These are phyloP conservation scores for Colletotrichum neosansevieriae DNA, from an alignment of 2,329 filamentous ascomycete genomes.

Conservation along the genomic window DNA sequence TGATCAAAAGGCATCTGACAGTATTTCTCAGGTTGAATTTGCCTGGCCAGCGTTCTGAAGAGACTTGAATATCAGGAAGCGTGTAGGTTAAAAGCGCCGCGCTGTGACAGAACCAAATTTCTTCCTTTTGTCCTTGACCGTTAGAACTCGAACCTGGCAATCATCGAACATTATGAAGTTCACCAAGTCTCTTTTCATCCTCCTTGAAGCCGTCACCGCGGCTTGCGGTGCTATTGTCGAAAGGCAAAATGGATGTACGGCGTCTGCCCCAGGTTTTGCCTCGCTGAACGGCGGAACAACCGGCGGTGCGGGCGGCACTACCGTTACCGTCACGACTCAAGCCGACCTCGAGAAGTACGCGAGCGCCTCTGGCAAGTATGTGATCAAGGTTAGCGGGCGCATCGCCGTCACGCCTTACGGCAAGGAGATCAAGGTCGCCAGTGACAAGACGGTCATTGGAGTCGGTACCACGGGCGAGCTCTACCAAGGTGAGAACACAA, in stretches of 20 bases:
- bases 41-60: too few relatives aligned
- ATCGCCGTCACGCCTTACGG: conserved; percentile 44
- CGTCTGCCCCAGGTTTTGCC: conserved; percentile 43
- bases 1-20: too few relatives aligned
- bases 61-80: too few relatives aligned
- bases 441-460: conserved; percentile 43
- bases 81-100: too few relatives aligned
- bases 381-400: conserved; percentile 44
- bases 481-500: conserved; percentile 17
- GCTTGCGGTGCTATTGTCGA: not conserved
- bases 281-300: conserved; percentile 45
- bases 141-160: too few relatives aligned
- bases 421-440: conserved; percentile 42
- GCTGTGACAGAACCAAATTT: too few relatives aligned
- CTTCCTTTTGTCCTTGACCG: not conserved
- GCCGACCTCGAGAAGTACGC: conserved; percentile 44
- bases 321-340: conserved; percentile 42
- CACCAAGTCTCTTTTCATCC: not conserved
- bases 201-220: not conserved
- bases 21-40: too few relatives aligned
- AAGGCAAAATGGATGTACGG: conserved; percentile 12
- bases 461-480: conserved; percentile 37
- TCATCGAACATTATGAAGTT: conserved; percentile 12
- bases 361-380: conserved; percentile 41
- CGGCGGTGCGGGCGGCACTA: conserved; percentile 42